phyloP scores from a whole-genome alignment of 305 asterid genomes.

The Fraxinus floribunda region DNA sequence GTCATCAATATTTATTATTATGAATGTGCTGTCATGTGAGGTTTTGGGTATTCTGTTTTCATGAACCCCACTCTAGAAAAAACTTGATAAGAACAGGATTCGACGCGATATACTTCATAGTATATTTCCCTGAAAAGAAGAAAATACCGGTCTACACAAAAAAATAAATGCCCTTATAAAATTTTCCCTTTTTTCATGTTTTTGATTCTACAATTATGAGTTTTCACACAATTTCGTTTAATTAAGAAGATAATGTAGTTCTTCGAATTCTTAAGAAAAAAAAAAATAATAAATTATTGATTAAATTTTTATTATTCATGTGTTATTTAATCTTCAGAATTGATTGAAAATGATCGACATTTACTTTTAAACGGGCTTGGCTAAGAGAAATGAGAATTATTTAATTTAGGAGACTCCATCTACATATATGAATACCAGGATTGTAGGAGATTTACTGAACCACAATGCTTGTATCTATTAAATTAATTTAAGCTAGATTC shows the following conservation, averaged over 20 bases:
- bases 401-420: not conserved
- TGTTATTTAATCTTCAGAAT: not conserved
- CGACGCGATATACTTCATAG: not conserved
- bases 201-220: not conserved
- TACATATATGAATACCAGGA: not conserved
- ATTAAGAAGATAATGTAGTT: not conserved
- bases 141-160: not conserved
- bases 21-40: not conserved
- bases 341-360: not conserved
- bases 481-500: not conserved
- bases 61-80: not conserved
- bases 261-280: not conserved
- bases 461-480: not conserved
- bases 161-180: not conserved
- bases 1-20: conserved; percentile 8
- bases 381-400: not conserved
- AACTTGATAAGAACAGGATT: not conserved
- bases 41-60: not conserved
- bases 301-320: not conserved
- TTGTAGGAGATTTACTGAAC: not conserved
- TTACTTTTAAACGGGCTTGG: not conserved
- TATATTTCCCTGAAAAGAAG: not conserved
- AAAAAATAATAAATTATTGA: not conserved
- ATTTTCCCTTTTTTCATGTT: not conserved
- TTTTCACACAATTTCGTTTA: not conserved